Percentiles rank a stretch among this genome's conserved stretches.
These are phyloP conservation scores for Alternaria sp. DNA, from an alignment of 2,329 filamentous ascomycete genomes.

Conservation along the genomic window DNA sequence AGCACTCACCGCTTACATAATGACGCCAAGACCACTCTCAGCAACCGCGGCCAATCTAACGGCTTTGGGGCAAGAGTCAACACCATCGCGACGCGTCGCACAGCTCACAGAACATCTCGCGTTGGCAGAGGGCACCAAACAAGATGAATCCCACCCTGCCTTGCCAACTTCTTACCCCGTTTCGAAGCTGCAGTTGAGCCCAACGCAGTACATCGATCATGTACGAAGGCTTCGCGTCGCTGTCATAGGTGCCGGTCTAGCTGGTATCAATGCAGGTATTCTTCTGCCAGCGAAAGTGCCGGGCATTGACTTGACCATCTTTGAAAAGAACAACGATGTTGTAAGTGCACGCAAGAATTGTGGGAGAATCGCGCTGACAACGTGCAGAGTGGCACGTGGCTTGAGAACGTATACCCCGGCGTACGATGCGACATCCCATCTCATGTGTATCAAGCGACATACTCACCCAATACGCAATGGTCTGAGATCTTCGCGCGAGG, in stretches of 20 bases:
- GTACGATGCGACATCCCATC: constrained; percentile 43
- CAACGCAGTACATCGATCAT: constrained; percentile 38
- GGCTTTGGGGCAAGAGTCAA: constrained; percentile 14
- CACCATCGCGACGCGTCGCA: constrained; percentile 32
- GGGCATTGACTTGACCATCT: constrained; percentile 63
- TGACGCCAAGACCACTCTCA: constrained; percentile 24
- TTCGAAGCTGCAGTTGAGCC: constrained; percentile 36
- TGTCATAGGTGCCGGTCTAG: constrained; percentile 69
- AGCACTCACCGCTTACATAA: constrained; percentile 14
- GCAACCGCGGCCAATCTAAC: constrained; percentile 18
- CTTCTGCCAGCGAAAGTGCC: constrained; percentile 74
- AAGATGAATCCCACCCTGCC: constrained; percentile 13
- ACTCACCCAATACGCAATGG: constrained; percentile 54
- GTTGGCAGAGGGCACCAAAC: constrained; percentile 21
- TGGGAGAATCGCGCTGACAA: neutral
- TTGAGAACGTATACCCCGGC: constrained; percentile 47
- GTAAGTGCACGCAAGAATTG: constrained; percentile 13
- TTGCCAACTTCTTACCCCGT: constrained; percentile 34
- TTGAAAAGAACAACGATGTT: constrained; percentile 55
- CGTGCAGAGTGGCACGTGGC: constrained; percentile 40
- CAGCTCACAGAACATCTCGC: constrained; percentile 38
- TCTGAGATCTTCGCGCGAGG: constrained; percentile 51
- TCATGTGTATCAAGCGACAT: constrained; percentile 52
- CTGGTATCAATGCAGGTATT: constrained; percentile 69
- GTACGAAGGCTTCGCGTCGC: constrained; percentile 56